Percentiles rank a stretch among this genome's conserved stretches.
Conservation (phyloP, 2,329 filamentous ascomycete genomes). For the Paecilomyces formosus region DNA sequence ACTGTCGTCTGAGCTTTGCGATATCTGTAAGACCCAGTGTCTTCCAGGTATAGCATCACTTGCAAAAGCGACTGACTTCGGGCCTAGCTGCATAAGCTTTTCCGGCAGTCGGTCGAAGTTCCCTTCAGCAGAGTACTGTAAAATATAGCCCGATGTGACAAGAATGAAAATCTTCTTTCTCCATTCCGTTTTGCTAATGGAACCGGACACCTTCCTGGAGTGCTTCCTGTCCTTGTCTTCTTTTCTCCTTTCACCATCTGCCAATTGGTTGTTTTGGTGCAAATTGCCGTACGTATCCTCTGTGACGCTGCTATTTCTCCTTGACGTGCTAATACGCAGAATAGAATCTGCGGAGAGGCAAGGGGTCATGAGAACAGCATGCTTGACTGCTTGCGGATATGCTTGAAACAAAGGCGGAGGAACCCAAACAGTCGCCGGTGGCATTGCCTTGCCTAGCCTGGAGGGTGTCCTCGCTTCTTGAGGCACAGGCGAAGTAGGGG, state of each 20-base stretch:
- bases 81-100: conserved; percentile 38
- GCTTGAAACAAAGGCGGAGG: conserved; percentile 78
- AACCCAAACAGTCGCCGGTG: conserved; percentile 45
- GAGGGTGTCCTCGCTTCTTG: conserved; percentile 10
- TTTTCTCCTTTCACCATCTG: conserved; percentile 22
- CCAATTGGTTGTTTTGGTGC: conserved; percentile 11
- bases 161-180: conserved; percentile 40
- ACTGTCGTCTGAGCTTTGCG: conserved; percentile 27
- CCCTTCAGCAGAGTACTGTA: conserved; percentile 40
- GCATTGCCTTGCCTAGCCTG: conserved; percentile 12
- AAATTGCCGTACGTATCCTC: conserved; percentile 7
- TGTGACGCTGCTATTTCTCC: conserved; percentile 11
- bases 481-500: conserved; percentile 14
- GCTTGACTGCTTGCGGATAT: conserved; percentile 74
- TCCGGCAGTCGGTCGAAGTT: conserved; percentile 40
- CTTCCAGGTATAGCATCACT: conserved; percentile 43
- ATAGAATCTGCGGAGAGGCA: conserved; percentile 62
- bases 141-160: conserved; percentile 35
- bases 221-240: conserved; percentile 28
- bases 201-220: conserved; percentile 27
- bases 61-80: conserved; percentile 41
- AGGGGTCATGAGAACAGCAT: conserved; percentile 62
- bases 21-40: conserved; percentile 42
- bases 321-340: conserved; percentile 45
- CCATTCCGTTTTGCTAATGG: conserved; percentile 34